Evolutionary conservation across 805 yeast species (phyloP).

Genomic region (Metschnikowia cubensis): DNA sequence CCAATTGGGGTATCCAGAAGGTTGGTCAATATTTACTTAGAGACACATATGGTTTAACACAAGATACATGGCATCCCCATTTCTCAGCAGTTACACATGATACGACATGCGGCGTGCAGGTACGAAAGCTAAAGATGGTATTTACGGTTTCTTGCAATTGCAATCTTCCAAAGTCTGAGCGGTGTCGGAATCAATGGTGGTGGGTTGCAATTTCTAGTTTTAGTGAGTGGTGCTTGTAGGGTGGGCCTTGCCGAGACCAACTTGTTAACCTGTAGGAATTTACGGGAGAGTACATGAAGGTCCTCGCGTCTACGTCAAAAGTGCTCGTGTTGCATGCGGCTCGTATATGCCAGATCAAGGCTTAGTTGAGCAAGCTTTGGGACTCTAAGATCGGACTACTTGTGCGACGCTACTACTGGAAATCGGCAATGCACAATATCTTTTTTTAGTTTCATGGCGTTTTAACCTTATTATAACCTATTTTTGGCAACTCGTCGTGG

Average conservation of each 20-base stretch:
- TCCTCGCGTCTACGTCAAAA: conserved; percentile 2
- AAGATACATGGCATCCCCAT: not conserved
- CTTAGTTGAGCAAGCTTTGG: not conserved
- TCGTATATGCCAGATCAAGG: conserved; percentile 1
- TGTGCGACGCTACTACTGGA: not conserved
- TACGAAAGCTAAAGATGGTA: not conserved
- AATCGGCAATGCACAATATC: not conserved
- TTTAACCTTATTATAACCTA: not conserved
- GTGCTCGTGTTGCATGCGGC: not conserved
- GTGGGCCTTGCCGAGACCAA: too few species aligned
- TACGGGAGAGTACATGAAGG: conserved; percentile 4
- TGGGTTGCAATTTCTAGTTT: too few species aligned
- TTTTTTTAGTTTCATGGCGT: not conserved
- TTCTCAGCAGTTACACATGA: not conserved
- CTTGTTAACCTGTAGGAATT: not conserved
- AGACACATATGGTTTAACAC: not conserved
- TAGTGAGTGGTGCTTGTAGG: too few species aligned
- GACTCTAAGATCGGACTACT: not conserved
- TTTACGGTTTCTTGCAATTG: too few species aligned
- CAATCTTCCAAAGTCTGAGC: too few species aligned
- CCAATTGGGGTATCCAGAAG: not conserved
- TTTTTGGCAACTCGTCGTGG: not conserved
- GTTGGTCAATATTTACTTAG: not conserved
- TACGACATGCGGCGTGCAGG: not conserved
- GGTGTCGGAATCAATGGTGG: too few species aligned